Conservation (phyloP, 345 rosid genomes). For the Abelmoschus esculentus region DNA sequence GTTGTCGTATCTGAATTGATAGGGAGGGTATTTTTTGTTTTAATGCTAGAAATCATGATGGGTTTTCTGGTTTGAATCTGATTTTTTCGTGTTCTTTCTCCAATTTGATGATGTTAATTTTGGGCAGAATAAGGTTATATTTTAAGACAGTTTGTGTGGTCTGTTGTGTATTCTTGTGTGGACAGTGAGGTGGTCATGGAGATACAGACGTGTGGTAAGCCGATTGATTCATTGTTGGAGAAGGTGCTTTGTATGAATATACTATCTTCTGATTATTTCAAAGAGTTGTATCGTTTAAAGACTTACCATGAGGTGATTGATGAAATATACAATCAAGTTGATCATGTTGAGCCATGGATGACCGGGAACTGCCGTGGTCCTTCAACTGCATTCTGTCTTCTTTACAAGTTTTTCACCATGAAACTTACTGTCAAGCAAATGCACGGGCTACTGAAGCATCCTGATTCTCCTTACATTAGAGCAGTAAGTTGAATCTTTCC, state of each 20-base stretch:
- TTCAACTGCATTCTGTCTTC: conserved; percentile 85
- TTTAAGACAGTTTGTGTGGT: background rate
- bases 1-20: background rate
- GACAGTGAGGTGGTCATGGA: conserved; percentile 32
- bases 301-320: conserved; percentile 95
- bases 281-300: conserved; percentile 90
- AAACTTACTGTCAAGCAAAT: conserved; percentile 94
- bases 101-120: no score
- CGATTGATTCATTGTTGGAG: conserved; percentile 79
- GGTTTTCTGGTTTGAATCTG: background rate
- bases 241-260: conserved; percentile 98
- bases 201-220: conserved; percentile 79
- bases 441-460: conserved; percentile 87
- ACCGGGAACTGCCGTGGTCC: conserved; percentile 99
- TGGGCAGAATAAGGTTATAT: no score
- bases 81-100: no score
- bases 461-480: conserved; percentile 90
- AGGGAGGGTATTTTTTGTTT: background rate
- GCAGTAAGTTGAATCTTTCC: conserved; percentile 43
- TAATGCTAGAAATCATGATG: background rate
- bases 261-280: conserved; percentile 94
- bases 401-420: conserved; percentile 97
- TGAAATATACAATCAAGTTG: conserved; percentile 97
- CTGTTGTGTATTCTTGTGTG: background rate
- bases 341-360: conserved; percentile 99